These are phyloP conservation scores for Coriaria nepalensis DNA, from an alignment of 306 rosid species.

Conservation along the genomic window DNA sequence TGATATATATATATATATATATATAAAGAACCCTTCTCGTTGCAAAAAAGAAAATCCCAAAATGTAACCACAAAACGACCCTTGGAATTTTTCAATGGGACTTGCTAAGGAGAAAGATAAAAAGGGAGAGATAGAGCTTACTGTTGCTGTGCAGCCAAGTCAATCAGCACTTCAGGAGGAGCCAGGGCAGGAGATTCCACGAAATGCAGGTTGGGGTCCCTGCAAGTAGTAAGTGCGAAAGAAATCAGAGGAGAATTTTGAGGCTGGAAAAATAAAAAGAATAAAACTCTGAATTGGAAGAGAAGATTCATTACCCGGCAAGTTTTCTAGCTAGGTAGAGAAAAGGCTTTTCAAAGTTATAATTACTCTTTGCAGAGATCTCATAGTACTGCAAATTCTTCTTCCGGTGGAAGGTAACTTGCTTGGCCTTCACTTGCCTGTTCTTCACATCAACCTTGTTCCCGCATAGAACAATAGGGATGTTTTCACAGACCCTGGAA, in stretches of 20 bases:
- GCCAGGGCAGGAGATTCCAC: constrained; percentile 56
- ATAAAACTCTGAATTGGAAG: neutral
- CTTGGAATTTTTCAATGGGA: too few species aligned
- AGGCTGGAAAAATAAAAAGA: neutral
- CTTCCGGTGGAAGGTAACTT: constrained; percentile 77
- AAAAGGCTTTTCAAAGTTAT: constrained; percentile 49
- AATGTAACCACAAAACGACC: too few species aligned
- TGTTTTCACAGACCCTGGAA: constrained; percentile 72
- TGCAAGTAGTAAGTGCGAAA: constrained; percentile 23
- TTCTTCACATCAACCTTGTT: constrained; percentile 85
- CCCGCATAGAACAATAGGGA: constrained; percentile 72
- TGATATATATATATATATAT: too few species aligned
- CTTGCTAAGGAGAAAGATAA: too few species aligned
- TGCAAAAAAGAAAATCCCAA: too few species aligned
- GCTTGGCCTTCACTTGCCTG: constrained; percentile 83
- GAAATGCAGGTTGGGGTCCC: constrained; percentile 45
- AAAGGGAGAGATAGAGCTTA: constrained; percentile 4
- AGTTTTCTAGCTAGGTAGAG: constrained; percentile 9
- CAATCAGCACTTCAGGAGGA: constrained; percentile 53
- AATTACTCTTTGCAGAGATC: constrained; percentile 79
- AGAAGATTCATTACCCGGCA: constrained; percentile 8
- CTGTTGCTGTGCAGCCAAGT: constrained; percentile 34
- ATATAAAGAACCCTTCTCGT: too few species aligned
- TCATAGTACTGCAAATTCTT: constrained; percentile 74
- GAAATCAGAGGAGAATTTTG: neutral